These are phyloP conservation scores for Trametes cinnabarina DNA, from an alignment of 768 basidiomycete genomes.

Conservation along the genomic window DNA sequence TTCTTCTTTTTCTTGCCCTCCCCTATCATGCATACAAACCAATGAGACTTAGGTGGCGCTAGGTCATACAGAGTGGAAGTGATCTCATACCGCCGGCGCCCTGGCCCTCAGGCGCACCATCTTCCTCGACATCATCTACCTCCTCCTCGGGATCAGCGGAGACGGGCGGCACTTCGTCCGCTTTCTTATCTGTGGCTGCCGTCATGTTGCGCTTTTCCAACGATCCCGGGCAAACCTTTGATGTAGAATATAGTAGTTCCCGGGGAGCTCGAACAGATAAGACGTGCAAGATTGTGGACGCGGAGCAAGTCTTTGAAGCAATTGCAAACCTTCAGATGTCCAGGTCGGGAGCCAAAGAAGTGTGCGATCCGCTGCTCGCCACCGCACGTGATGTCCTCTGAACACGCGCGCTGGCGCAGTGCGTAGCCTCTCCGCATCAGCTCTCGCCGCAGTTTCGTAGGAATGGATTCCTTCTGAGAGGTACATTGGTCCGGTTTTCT, in stretches of 20 bases:
- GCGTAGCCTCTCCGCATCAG: too few relatives aligned
- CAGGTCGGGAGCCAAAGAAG: too few relatives aligned
- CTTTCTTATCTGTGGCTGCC: conserved; percentile 16
- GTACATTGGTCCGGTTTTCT: too few relatives aligned
- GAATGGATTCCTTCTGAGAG: too few relatives aligned
- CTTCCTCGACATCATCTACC: conserved; percentile 28
- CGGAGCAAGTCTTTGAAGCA: too few relatives aligned
- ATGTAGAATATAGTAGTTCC: not conserved
- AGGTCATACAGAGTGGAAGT: not conserved
- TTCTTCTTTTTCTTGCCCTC: conserved; percentile 85
- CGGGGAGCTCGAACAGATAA: not conserved
- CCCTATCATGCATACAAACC: conserved; percentile 28
- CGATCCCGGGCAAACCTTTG: too few relatives aligned
- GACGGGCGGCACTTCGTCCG: conserved; percentile 23
- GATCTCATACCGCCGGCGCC: conserved; percentile 23
- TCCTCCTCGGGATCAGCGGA: conserved; percentile 26
- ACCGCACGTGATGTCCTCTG: too few relatives aligned
- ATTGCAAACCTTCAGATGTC: too few relatives aligned
- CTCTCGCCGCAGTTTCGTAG: too few relatives aligned
- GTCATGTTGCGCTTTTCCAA: conserved; percentile 1
- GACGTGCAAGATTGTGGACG: not conserved
- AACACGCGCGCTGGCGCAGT: too few relatives aligned
- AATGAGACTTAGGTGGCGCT: not conserved
- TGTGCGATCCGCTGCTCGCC: too few relatives aligned
- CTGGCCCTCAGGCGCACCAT: conserved; percentile 22